Evolutionary conservation across 1,284 basidiomycete genomes (phyloP).

Genomic region (Bondarzewia mesenterica): DNA sequence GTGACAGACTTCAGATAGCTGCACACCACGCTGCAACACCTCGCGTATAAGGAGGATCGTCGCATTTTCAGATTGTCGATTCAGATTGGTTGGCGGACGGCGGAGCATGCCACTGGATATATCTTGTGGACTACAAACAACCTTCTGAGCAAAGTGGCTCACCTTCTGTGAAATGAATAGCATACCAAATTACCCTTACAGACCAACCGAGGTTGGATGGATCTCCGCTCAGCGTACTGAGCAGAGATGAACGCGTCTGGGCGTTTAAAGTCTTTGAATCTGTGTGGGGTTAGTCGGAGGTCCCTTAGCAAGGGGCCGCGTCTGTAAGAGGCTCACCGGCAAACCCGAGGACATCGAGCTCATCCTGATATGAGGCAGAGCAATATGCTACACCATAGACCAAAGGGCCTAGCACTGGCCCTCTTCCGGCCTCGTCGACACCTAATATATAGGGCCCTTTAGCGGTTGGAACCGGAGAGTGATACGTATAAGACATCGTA

Average conservation of each 20-base stretch:
- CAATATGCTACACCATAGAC: conserved; percentile 97
- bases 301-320: background rate
- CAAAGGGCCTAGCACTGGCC: conserved; percentile 89
- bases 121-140: conserved; percentile 66
- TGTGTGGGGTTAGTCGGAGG: conserved; percentile 18
- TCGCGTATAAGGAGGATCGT: conserved; percentile 85
- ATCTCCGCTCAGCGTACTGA: conserved; percentile 58
- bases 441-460: conserved; percentile 80
- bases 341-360: conserved; percentile 80
- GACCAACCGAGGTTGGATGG: conserved; percentile 74
- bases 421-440: conserved; percentile 94
- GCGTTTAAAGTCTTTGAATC: conserved; percentile 90
- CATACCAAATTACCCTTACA: conserved; percentile 69
- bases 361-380: conserved; percentile 68
- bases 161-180: background rate
- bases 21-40: conserved; percentile 73
- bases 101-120: conserved; percentile 91
- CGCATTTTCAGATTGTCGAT: conserved; percentile 88
- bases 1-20: conserved; percentile 65
- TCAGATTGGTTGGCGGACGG: conserved; percentile 80
- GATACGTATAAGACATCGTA: conserved; percentile 74
- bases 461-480: conserved; percentile 63
- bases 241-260: conserved; percentile 56
- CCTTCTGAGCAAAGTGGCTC: background rate
- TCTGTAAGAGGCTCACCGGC: conserved; percentile 46